Conservation (phyloP, 73 alveolate genomes). For the Tetrahymena borealis region DNA sequence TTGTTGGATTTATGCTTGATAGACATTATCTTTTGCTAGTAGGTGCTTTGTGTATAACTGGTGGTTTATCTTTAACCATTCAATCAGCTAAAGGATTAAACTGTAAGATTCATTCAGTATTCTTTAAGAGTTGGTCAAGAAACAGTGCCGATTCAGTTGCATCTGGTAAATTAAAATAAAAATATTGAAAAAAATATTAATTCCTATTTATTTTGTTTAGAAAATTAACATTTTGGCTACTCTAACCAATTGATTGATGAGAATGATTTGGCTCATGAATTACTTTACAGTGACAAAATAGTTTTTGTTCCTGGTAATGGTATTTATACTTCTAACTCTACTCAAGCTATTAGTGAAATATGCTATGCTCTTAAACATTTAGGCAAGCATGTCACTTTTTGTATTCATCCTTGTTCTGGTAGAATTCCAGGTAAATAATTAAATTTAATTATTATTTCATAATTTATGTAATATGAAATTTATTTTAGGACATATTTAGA, state of each 20-base stretch:
- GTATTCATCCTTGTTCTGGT: background rate
- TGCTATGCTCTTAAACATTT: background rate
- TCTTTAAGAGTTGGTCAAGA: background rate
- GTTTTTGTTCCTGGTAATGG: background rate
- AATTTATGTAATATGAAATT: background rate
- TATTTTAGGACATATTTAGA: background rate
- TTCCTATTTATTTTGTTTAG: no score
- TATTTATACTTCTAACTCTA: background rate
- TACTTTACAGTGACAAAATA: background rate
- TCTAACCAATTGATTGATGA: background rate
- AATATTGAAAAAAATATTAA: no score
- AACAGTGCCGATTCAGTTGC: background rate
- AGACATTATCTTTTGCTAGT: background rate
- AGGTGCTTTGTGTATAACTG: background rate
- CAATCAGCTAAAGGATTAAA: background rate
- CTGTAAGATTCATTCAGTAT: background rate
- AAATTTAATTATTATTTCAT: background rate
- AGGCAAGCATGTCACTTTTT: background rate
- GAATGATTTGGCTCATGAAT: background rate
- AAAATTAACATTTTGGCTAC: background rate
- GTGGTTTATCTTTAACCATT: background rate
- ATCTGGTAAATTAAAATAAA: background rate
- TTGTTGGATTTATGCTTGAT: background rate
- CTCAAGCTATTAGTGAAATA: background rate
- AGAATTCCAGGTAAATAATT: background rate